Evolutionary conservation across 2,329 filamentous ascomycete species (phyloP), one percentile per base, ranked within the genome.

Genomic region (Lachnellula subtilissima): DNA sequence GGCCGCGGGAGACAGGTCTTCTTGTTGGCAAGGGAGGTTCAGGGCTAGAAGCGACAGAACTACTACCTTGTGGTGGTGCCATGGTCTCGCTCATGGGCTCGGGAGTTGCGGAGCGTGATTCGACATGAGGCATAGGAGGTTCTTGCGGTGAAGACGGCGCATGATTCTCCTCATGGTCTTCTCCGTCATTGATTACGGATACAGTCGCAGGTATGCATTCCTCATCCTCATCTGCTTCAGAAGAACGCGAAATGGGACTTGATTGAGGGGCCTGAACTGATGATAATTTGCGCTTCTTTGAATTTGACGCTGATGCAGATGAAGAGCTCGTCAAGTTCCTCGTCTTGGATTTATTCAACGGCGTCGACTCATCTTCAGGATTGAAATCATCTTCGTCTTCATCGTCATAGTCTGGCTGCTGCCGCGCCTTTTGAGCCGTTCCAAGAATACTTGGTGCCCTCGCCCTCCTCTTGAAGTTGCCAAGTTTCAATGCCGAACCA

Each of bases 351-450:
- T 78, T 71, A 56, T 83, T 80, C 25, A 87, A 65, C 3, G 86
- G 86, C 6, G 87, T 89, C 15, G 85, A 86, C 71, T 88, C 85
- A 28, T 83, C 84, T 55, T 88, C 84, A 0, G 79, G 86, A 51
- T 75, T 78, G 65, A 83, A 86, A 62, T 80, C 78, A 22, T 80
- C 76, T 35, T 66, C 67, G 12, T 67, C 63, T 55, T 81, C 76
- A 28, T 80, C 75, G 4, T 65, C 59, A 35, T 60, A 77, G 23
- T 78, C 74, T 11, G 58, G 36, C 62, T 64, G 35, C 72, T 72
- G 28, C 66, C 69, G 56, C 67, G 62, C 50, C 66, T 57, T 70
- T 69, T 32, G 68, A 9, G 58, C 64, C 19, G 66, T 68, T 51
- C 81, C 78, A 43, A 86, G 68, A 53, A 86, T 85, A 67, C 83